A percentile compares a stretch with the other conserved stretches of the same genome.
Conservation (phyloP, 805 yeast species). For the Isabelozyma pseudorhagii region DNA sequence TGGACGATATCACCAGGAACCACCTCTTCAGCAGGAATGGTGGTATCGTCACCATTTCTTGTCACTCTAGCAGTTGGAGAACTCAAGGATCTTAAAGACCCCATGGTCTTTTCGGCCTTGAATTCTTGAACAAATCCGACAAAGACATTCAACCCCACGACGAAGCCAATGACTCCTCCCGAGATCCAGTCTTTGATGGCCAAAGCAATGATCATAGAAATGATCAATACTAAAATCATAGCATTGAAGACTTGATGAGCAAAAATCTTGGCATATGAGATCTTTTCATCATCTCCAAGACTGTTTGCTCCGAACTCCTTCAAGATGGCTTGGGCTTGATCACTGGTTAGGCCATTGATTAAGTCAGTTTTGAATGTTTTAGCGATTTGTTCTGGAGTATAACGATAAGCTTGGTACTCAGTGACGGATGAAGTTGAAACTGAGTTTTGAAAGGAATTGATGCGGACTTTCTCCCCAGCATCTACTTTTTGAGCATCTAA, state of each 20-base stretch:
- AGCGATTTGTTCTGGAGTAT: conserved; percentile 34
- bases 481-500: neutral
- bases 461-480: neutral
- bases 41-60: conserved; percentile 35
- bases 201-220: conserved; percentile 35
- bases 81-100: conserved; percentile 44
- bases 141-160: conserved; percentile 42
- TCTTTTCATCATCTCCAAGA: conserved; percentile 27
- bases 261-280: conserved; percentile 24
- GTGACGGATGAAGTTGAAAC: neutral
- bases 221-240: conserved; percentile 35
- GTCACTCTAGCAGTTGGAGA: conserved; percentile 46
- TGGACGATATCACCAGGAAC: conserved; percentile 45
- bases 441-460: neutral
- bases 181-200: conserved; percentile 39
- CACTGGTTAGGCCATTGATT: conserved; percentile 43
- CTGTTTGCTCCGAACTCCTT: conserved; percentile 20
- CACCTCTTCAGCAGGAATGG: conserved; percentile 40
- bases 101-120: conserved; percentile 50
- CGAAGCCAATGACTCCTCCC: conserved; percentile 45
- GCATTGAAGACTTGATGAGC: conserved; percentile 39
- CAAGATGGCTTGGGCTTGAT: conserved; percentile 10
- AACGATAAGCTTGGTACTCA: conserved; percentile 23
- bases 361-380: conserved; percentile 38
- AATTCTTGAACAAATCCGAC: conserved; percentile 51